Conservation (phyloP, 2,329 filamentous ascomycete genomes). For the Pyrenophora teres region DNA sequence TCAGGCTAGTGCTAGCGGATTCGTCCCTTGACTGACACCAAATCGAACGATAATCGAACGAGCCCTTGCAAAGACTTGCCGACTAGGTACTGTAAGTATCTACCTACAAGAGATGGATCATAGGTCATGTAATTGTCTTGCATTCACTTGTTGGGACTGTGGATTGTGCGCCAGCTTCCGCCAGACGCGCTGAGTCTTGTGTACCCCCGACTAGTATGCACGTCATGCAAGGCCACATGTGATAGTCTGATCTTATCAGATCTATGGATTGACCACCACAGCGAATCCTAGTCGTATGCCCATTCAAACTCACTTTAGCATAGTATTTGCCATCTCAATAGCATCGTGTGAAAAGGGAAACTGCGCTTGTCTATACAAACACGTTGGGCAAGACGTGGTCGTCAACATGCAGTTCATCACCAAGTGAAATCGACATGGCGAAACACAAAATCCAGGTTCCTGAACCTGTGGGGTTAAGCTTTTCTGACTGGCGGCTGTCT, state of each 20-base stretch:
- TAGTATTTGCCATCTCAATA: no score
- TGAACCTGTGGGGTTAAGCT: conserved; percentile 16
- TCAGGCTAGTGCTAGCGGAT: background rate
- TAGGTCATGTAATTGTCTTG: background rate
- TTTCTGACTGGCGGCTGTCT: conserved; percentile 17
- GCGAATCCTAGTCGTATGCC: no score
- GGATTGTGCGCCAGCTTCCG: background rate
- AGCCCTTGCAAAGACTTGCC: no score
- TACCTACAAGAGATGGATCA: no score
- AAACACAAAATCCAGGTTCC: conserved; percentile 2
- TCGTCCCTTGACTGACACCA: no score
- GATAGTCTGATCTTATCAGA: conserved; percentile 28
- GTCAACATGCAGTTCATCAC: no score
- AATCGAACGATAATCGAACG: no score
- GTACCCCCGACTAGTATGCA: conserved; percentile 20
- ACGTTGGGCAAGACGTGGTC: no score
- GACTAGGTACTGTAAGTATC: no score
- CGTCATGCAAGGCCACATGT: conserved; percentile 24
- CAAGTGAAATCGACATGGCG: background rate
- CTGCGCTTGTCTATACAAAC: no score
- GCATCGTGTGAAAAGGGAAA: no score
- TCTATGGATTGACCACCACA: background rate
- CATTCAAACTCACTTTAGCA: no score
- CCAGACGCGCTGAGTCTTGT: conserved; percentile 10
- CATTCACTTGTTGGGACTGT: background rate